Evolutionary conservation across 2,329 filamentous ascomycete genomes (phyloP).

Genomic region (Colletotrichum lupini): DNA sequence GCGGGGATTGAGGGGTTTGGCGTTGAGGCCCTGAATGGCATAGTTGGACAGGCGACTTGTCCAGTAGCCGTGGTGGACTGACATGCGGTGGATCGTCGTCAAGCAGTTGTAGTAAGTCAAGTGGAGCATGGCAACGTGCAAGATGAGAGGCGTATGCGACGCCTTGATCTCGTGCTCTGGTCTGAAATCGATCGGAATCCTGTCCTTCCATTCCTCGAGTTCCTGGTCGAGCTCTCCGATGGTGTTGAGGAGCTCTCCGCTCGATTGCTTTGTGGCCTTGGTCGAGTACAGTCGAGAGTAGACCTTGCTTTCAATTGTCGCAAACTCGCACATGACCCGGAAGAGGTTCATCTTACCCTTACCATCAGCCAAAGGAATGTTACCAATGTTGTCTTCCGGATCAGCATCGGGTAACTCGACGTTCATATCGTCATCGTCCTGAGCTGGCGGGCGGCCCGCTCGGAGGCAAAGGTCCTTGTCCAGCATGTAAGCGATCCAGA

Average conservation of each 20-base stretch:
- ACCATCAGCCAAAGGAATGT: conserved; percentile 89
- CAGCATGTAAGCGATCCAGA: conserved; percentile 74
- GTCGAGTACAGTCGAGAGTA: conserved; percentile 95
- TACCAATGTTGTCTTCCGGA: conserved; percentile 91
- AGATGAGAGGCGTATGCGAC: conserved; percentile 89
- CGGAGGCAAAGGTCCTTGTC: conserved; percentile 72
- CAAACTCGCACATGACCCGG: conserved; percentile 90
- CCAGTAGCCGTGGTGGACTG: conserved; percentile 97
- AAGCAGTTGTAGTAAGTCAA: conserved; percentile 98
- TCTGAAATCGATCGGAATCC: conserved; percentile 94
- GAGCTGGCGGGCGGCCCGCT: conserved; percentile 68
- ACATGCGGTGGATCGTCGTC: conserved; percentile 98
- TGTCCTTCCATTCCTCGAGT: conserved; percentile 95
- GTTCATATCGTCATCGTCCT: conserved; percentile 84
- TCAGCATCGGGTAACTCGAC: conserved; percentile 94
- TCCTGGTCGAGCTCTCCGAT: conserved; percentile 94
- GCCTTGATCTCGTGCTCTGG: conserved; percentile 97
- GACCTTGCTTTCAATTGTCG: conserved; percentile 91
- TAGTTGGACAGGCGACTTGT: conserved; percentile 94
- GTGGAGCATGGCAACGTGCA: conserved; percentile 94
- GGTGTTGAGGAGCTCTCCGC: conserved; percentile 92
- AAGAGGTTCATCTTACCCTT: conserved; percentile 96
- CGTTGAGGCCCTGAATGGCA: conserved; percentile 93
- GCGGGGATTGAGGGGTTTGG: conserved; percentile 88
- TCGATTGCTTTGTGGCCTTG: conserved; percentile 89